Evolutionary conservation across 352 stramenopile species (phyloP).

Genomic region (Phytophthora vignae): DNA sequence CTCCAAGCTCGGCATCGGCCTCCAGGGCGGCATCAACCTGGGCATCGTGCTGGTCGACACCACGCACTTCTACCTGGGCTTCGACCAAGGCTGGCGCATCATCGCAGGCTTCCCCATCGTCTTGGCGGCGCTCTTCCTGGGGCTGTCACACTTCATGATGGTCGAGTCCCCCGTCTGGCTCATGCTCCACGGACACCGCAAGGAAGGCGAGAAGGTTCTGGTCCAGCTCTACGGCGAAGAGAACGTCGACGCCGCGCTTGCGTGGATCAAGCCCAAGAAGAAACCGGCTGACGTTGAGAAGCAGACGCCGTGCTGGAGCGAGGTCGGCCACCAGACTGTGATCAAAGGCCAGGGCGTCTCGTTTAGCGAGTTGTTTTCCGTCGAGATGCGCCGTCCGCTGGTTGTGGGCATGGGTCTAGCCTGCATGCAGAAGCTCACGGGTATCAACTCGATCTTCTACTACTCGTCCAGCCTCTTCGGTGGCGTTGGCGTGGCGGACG

Average conservation of each 20-base stretch:
- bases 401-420: conserved; percentile 42
- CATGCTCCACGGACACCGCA: conserved; percentile 38
- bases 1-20: conserved; percentile 40
- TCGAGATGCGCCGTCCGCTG: conserved; percentile 33
- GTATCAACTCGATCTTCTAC: conserved; percentile 61
- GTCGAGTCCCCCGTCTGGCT: conserved; percentile 56
- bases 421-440: conserved; percentile 50
- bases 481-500: conserved; percentile 37
- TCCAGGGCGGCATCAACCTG: conserved; percentile 44
- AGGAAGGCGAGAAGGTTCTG: conserved; percentile 39
- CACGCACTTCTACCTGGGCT: conserved; percentile 55
- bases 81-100: conserved; percentile 52
- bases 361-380: conserved; percentile 28
- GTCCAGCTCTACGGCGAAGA: conserved; percentile 44
- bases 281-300: conserved; percentile 22
- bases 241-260: conserved; percentile 34
- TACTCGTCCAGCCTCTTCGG: conserved; percentile 59
- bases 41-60: conserved; percentile 49
- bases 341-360: conserved; percentile 24
- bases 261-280: conserved; percentile 37
- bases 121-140: conserved; percentile 50
- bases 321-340: conserved; percentile 29
- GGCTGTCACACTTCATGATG: conserved; percentile 47
- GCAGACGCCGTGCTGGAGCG: conserved; percentile 29
- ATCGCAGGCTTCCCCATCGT: conserved; percentile 63